phyloP scores from a whole-genome alignment of 306 rosid genomes.

The Glycine tomentella region DNA sequence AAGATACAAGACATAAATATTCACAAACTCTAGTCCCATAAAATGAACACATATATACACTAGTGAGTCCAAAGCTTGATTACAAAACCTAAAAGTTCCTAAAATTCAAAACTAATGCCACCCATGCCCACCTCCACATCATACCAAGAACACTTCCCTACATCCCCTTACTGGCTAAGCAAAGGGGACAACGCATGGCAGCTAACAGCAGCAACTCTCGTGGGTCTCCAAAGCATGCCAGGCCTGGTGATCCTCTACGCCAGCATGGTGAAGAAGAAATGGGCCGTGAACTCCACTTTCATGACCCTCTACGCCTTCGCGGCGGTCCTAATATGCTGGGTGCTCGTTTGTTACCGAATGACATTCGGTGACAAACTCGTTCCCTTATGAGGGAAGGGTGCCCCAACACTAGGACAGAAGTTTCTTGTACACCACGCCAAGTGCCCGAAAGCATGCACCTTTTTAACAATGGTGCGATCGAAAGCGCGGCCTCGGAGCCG shows the following conservation, averaged over 20 bases:
- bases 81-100: too few species aligned
- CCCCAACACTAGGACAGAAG: conserved; percentile 54
- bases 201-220: conserved; percentile 29
- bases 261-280: conserved; percentile 50
- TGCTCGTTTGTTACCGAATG: conserved; percentile 53
- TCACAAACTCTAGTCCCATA: too few species aligned
- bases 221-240: conserved; percentile 40
- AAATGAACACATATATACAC: too few species aligned
- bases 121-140: neutral
- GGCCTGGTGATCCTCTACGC: conserved; percentile 34
- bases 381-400: conserved; percentile 60
- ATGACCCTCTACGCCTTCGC: conserved; percentile 60
- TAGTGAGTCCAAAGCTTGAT: too few species aligned
- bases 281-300: conserved; percentile 61
- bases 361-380: conserved; percentile 51
- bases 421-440: conserved; percentile 25
- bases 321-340: conserved; percentile 55
- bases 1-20: too few species aligned
- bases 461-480: neutral
- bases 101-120: too few species aligned
- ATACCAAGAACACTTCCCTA: conserved; percentile 7
- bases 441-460: conserved; percentile 35
- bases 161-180: conserved; percentile 13
- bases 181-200: conserved; percentile 44
- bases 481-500: neutral